Conservation (phyloP, 208 protist species). For the Trypanosoma boissoni region DNA sequence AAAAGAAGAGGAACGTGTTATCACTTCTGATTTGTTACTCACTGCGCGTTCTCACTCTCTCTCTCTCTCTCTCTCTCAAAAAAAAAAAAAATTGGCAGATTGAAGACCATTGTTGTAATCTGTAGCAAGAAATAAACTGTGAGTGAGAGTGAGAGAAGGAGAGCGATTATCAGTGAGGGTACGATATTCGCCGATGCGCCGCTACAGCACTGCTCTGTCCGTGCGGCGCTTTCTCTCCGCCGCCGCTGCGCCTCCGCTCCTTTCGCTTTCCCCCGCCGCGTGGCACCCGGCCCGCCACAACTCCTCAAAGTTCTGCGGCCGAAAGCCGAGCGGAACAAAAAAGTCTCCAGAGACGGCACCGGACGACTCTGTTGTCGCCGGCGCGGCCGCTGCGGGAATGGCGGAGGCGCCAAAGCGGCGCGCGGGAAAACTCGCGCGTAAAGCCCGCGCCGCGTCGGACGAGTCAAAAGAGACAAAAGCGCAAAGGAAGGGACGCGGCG, state of each 20-base stretch:
- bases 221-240: not conserved
- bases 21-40: not conserved
- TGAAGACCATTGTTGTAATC: not conserved
- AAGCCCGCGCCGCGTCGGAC: no score
- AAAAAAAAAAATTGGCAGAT: not conserved
- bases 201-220: not conserved
- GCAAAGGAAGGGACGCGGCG: not conserved
- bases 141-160: no score
- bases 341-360: not conserved
- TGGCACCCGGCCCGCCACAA: not conserved
- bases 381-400: conserved; percentile 2
- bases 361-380: not conserved
- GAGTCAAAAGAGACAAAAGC: no score
- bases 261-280: not conserved
- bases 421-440: no score
- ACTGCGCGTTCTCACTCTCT: not conserved
- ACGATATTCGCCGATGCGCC: not conserved
- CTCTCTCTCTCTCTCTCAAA: not conserved
- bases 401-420: not conserved
- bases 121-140: not conserved
- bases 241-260: not conserved
- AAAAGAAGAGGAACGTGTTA: not conserved
- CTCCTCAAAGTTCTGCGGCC: not conserved
- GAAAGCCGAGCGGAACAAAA: not conserved
- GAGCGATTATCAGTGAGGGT: no score